Percentiles rank a stretch among this genome's conserved stretches.
These are phyloP conservation scores for Mycena latifolia DNA, from an alignment of 768 basidiomycete species.

Conservation along the genomic window DNA sequence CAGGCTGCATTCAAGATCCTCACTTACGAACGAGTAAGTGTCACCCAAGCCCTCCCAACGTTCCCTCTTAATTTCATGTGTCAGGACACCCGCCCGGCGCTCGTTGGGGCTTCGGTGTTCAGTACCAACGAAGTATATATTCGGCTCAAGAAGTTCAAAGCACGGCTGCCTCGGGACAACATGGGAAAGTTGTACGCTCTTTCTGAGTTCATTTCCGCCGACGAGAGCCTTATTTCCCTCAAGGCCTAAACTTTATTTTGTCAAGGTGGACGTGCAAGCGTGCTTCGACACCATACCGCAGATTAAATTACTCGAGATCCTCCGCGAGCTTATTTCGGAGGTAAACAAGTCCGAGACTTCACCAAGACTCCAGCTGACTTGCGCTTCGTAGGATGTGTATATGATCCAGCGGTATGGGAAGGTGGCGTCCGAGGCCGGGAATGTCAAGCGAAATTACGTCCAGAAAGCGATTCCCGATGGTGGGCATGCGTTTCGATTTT, in stretches of 20 bases:
- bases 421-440: slow-evolving; percentile 67
- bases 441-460: slow-evolving; percentile 66
- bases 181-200: slow-evolving; percentile 64
- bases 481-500: slow-evolving; percentile 38
- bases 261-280: slow-evolving; percentile 95
- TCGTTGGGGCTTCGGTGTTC: slow-evolving; percentile 87
- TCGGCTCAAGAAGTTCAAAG: slow-evolving; percentile 80
- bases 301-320: slow-evolving; percentile 81
- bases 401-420: slow-evolving; percentile 78
- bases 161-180: slow-evolving; percentile 52
- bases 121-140: slow-evolving; percentile 86
- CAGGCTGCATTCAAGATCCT: slow-evolving; percentile 89
- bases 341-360: slow-evolving; percentile 48
- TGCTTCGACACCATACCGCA: slow-evolving; percentile 98
- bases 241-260: slow-evolving; percentile 93
- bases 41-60: background rate
- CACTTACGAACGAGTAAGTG: slow-evolving; percentile 84
- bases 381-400: slow-evolving; percentile 71
- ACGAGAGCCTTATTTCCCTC: background rate
- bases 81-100: slow-evolving; percentile 71
- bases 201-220: background rate
- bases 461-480: slow-evolving; percentile 79
- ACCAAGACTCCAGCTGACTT: background rate
- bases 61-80: slow-evolving; percentile 3
- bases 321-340: slow-evolving; percentile 80